These are phyloP conservation scores for Chenopodium album DNA, from an alignment of 148 eudicot species.

Conservation along the genomic window DNA sequence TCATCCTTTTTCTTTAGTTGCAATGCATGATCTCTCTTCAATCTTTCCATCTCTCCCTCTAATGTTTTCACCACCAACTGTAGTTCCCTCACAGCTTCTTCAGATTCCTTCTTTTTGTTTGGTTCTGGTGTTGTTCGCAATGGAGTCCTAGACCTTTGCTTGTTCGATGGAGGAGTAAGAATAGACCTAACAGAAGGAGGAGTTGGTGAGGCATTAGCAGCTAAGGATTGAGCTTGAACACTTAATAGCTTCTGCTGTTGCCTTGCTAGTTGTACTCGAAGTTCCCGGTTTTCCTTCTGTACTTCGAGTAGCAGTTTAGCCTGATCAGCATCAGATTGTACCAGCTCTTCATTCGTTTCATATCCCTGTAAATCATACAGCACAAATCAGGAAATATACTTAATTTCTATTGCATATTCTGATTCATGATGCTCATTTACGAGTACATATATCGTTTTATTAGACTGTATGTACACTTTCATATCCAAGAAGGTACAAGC, in stretches of 20 bases:
- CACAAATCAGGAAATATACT: not conserved
- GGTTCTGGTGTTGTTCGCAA: slow-evolving; percentile 56
- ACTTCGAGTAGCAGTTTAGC: slow-evolving; percentile 72
- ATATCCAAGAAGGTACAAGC: not conserved
- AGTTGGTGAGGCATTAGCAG: slow-evolving; percentile 60
- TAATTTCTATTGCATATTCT: not conserved
- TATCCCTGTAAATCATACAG: slow-evolving; percentile 37
- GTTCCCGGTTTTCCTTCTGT: slow-evolving; percentile 77
- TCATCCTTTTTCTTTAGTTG: slow-evolving; percentile 68
- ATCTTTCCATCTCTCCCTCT: slow-evolving; percentile 61
- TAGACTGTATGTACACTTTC: not conserved
- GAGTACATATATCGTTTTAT: not conserved
- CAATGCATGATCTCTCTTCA: slow-evolving; percentile 60
- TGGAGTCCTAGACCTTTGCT: slow-evolving; percentile 41
- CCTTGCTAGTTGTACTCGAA: slow-evolving; percentile 63
- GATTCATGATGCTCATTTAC: not conserved
- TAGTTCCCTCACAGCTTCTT: slow-evolving; percentile 54
- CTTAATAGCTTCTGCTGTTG: slow-evolving; percentile 77
- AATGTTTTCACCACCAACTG: slow-evolving; percentile 51
- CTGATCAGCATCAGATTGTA: slow-evolving; percentile 54
- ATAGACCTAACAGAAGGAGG: slow-evolving; percentile 47
- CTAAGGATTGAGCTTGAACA: slow-evolving; percentile 65
- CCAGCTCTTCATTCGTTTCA: slow-evolving; percentile 65
- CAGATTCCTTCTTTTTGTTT: slow-evolving; percentile 43
- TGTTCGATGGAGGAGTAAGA: slow-evolving; percentile 49